Evolutionary conservation across 1,284 basidiomycete genomes (phyloP).

Genomic region (Mycena citricolor): DNA sequence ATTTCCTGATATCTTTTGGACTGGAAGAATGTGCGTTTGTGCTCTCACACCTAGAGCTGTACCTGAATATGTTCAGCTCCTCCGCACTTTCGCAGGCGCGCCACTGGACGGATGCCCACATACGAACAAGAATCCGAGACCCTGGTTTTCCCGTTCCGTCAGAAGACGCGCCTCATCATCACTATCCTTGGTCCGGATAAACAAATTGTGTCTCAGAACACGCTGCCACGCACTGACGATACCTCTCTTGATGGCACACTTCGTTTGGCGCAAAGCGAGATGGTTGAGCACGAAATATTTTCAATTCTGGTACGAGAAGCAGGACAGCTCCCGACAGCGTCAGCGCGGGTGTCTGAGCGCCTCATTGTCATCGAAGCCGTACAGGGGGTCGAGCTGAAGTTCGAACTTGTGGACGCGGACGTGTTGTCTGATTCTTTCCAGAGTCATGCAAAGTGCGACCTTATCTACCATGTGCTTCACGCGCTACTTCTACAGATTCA

Average conservation of each 20-base stretch:
- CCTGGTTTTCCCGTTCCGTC: constrained; percentile 65
- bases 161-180: constrained; percentile 57
- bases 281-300: constrained; percentile 79
- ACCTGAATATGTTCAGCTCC: constrained; percentile 47
- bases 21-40: constrained; percentile 68
- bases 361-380: constrained; percentile 72
- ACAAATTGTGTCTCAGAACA: constrained; percentile 39
- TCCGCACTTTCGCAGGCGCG: constrained; percentile 56
- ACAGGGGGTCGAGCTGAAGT: constrained; percentile 63
- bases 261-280: constrained; percentile 61
- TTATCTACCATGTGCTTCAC: constrained; percentile 66
- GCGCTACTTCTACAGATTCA: constrained; percentile 68
- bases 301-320: constrained; percentile 69
- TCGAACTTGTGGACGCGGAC: constrained; percentile 56
- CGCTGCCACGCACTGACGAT: constrained; percentile 32
- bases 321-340: constrained; percentile 66
- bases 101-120: constrained; percentile 64
- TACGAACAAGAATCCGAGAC: constrained; percentile 41
- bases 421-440: constrained; percentile 9
- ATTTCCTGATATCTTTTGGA: constrained; percentile 75
- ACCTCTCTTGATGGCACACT: constrained; percentile 51
- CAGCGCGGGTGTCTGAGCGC: constrained; percentile 72
- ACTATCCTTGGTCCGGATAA: constrained; percentile 39
- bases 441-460: constrained; percentile 55
- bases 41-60: constrained; percentile 6